Percentiles rank a stretch among this genome's conserved stretches.
Evolutionary conservation across 108 stramenopile species (phyloP).

Genomic region (Nitzschia palea): DNA sequence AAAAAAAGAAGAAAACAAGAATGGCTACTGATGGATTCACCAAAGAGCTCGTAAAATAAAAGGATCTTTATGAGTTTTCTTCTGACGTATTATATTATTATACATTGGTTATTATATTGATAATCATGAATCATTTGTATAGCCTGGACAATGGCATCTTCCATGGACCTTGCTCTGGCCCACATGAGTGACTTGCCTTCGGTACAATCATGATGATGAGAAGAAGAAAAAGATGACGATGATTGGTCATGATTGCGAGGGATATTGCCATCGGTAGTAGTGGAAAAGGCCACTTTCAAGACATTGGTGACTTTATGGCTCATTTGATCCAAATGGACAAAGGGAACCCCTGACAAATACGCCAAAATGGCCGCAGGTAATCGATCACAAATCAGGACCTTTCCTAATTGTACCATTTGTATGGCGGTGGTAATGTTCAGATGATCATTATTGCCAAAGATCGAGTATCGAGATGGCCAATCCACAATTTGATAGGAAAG

Average conservation of each 20-base stretch:
- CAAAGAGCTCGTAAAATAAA: no score
- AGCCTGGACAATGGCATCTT: conserved; percentile 14
- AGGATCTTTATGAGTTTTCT: no score
- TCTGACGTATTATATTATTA: no score
- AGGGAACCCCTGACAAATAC: conserved; percentile 33
- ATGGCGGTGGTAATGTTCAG: conserved; percentile 26
- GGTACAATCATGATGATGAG: conserved; percentile 8
- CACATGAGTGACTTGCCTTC: conserved; percentile 12
- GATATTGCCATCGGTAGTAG: not conserved
- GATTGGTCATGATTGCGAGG: no score
- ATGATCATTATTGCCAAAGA: conserved; percentile 14
- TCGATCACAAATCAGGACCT: conserved; percentile 33
- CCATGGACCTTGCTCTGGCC: conserved; percentile 6
- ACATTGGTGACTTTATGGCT: conserved; percentile 24
- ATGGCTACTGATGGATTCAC: no score
- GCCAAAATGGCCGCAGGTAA: conserved; percentile 34
- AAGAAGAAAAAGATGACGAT: no score
- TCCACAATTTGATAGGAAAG: conserved; percentile 24
- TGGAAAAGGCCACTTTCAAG: conserved; percentile 14
- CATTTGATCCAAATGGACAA: conserved; percentile 34
- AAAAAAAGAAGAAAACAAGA: no score
- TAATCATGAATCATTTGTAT: not conserved
- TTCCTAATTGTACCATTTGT: conserved; percentile 30
- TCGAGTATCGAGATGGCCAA: conserved; percentile 20
- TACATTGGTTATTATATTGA: no score